These are phyloP conservation scores for Globisporangium polare DNA, from an alignment of 352 stramenopile species.

Conservation along the genomic window DNA sequence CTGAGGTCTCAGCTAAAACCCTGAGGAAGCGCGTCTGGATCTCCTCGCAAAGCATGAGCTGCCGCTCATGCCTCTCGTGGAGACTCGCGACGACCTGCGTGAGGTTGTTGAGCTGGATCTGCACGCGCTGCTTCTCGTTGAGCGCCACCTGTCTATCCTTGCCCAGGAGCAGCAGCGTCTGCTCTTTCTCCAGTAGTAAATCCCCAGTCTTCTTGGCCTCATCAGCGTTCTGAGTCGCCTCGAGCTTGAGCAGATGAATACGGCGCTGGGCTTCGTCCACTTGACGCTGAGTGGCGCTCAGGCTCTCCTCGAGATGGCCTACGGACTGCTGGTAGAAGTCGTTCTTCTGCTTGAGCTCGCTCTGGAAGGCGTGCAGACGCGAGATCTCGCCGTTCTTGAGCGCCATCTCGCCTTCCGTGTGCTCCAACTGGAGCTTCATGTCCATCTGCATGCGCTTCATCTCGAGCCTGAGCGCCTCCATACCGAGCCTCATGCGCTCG, in stretches of 20 bases:
- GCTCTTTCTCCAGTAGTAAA: constrained; percentile 33
- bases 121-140: constrained; percentile 35
- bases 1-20: constrained; percentile 26
- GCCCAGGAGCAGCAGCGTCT: constrained; percentile 24
- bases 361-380: constrained; percentile 40
- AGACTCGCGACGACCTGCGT: constrained; percentile 23
- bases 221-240: constrained; percentile 34
- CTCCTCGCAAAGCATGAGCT: constrained; percentile 47
- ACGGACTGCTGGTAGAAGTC: constrained; percentile 49
- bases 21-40: constrained; percentile 28
- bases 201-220: constrained; percentile 31
- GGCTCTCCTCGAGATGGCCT: constrained; percentile 36
- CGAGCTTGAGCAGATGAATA: constrained; percentile 47
- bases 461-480: constrained; percentile 54
- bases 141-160: constrained; percentile 30
- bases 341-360: constrained; percentile 57
- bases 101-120: constrained; percentile 55
- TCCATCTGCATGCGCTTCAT: constrained; percentile 75
- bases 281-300: constrained; percentile 30
- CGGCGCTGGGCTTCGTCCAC: constrained; percentile 49
- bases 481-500: constrained; percentile 52
- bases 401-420: constrained; percentile 59
- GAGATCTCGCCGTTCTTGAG: constrained; percentile 71
- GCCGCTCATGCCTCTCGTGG: constrained; percentile 30
- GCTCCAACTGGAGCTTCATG: constrained; percentile 67